Evolutionary conservation across 495 filamentous ascomycete species (phyloP).

Genomic region (Aspergillus egyptiacus): DNA sequence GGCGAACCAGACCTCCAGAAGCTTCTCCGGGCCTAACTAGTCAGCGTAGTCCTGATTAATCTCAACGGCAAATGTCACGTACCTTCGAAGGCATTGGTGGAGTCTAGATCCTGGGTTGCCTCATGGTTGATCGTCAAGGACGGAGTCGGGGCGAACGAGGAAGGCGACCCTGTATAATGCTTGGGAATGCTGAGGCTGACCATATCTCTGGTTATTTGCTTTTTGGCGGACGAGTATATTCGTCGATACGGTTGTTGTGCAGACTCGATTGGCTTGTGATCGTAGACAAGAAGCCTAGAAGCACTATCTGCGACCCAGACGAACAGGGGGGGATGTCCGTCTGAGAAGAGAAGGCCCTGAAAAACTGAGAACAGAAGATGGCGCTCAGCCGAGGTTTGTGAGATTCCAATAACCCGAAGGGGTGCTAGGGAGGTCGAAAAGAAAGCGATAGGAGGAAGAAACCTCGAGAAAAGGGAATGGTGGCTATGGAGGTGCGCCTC

Average conservation of each 20-base stretch:
- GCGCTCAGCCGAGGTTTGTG: slow-evolving; percentile 49
- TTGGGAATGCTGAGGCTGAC: slow-evolving; percentile 72
- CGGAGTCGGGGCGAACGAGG: slow-evolving; percentile 67
- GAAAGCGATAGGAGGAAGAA: slow-evolving; percentile 71
- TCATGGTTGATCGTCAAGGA: slow-evolving; percentile 95
- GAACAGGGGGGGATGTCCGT: slow-evolving; percentile 75
- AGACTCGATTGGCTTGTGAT: slow-evolving; percentile 26
- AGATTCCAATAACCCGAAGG: slow-evolving; percentile 31
- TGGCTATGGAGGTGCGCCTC: slow-evolving; percentile 66
- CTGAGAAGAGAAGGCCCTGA: slow-evolving; percentile 93
- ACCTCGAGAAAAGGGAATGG: slow-evolving; percentile 79
- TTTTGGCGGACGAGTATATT: not conserved
- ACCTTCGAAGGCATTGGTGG: slow-evolving; percentile 96
- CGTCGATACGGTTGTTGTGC: not conserved
- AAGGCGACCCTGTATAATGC: slow-evolving; percentile 74
- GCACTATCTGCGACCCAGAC: slow-evolving; percentile 74
- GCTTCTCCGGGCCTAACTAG: slow-evolving; percentile 81
- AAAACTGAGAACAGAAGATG: slow-evolving; percentile 51
- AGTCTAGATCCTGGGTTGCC: slow-evolving; percentile 89
- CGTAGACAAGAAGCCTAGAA: slow-evolving; percentile 43
- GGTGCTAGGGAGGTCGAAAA: slow-evolving; percentile 83
- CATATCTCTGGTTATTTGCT: slow-evolving; percentile 56
- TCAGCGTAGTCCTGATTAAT: slow-evolving; percentile 4
- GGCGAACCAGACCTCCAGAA: slow-evolving; percentile 98
- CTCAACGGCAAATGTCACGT: slow-evolving; percentile 9